Evolutionary conservation across 768 basidiomycete species (phyloP).

Genomic region (Hypholoma fasciculare): DNA sequence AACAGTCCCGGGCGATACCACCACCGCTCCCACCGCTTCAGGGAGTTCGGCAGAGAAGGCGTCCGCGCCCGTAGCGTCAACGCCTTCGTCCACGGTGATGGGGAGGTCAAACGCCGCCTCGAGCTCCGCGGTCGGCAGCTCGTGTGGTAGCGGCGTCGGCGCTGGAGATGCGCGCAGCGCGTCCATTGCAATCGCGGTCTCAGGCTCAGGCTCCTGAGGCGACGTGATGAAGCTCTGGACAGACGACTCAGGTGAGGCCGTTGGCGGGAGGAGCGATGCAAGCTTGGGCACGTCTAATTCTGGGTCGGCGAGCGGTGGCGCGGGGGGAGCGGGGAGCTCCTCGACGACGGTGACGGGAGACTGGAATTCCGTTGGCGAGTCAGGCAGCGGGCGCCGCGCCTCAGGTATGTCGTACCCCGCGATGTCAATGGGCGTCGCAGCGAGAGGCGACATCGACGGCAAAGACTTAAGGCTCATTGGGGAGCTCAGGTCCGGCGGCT

Average conservation of each 20-base stretch:
- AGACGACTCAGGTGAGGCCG: constrained; percentile 6
- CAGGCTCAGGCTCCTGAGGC: constrained; percentile 20
- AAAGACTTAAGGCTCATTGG: constrained; percentile 34
- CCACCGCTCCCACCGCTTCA: not conserved
- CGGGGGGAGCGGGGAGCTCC: constrained; percentile 1
- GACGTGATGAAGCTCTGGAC: constrained; percentile 27
- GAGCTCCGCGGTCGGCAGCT: not conserved
- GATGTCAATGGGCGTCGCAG: constrained; percentile 31
- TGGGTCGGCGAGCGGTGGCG: not conserved
- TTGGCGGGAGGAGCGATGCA: constrained; percentile 15
- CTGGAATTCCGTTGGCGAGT: constrained; percentile 19
- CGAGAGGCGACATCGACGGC: constrained; percentile 33
- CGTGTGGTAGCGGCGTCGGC: not conserved
- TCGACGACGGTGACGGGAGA: constrained; percentile 18
- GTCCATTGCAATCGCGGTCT: not conserved
- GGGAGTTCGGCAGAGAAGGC: not conserved
- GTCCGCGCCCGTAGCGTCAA: constrained; percentile 3
- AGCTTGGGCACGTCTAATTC: not conserved
- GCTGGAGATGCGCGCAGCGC: not conserved
- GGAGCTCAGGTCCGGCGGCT: constrained; percentile 30
- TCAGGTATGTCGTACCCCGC: constrained; percentile 27
- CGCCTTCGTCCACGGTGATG: not conserved
- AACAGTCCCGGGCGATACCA: constrained; percentile 5
- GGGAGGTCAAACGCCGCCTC: not conserved
- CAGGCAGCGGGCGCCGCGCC: constrained; percentile 29